A percentile compares a stretch with the other conserved stretches of the same genome.
These are phyloP conservation scores for Trypanosoma conorhini DNA, from an alignment of 208 protist species.

Conservation along the genomic window DNA sequence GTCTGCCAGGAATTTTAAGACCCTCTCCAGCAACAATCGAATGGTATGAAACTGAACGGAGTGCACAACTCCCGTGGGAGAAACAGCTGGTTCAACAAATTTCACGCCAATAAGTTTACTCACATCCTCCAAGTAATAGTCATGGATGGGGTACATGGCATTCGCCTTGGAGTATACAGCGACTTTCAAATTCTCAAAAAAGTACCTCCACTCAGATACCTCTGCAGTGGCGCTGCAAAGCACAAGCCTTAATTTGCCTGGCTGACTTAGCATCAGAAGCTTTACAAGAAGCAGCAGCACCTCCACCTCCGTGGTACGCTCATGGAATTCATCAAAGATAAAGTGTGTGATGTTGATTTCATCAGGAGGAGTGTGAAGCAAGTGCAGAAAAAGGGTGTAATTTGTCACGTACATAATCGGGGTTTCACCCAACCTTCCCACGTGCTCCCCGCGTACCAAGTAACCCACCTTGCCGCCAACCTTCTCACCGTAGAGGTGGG, in stretches of 20 bases:
- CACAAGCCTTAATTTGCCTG: slow-evolving; percentile 75
- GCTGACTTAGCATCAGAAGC: slow-evolving; percentile 62
- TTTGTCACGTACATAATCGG: slow-evolving; percentile 87
- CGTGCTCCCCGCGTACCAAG: slow-evolving; percentile 78
- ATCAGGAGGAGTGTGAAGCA: slow-evolving; percentile 62
- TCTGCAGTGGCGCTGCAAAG: slow-evolving; percentile 91
- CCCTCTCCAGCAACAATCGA: slow-evolving; percentile 55
- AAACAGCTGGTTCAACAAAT: slow-evolving; percentile 35
- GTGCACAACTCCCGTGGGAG: slow-evolving; percentile 38
- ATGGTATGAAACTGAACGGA: slow-evolving; percentile 67
- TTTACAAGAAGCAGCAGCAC: slow-evolving; percentile 90
- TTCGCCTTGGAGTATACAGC: slow-evolving; percentile 63
- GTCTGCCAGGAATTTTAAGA: slow-evolving; percentile 61
- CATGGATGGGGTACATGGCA: slow-evolving; percentile 67
- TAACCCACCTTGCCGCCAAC: slow-evolving; percentile 70
- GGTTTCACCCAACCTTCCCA: slow-evolving; percentile 66
- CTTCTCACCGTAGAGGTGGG: slow-evolving; percentile 42
- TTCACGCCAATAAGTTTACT: slow-evolving; percentile 52
- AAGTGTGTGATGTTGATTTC: slow-evolving; percentile 81
- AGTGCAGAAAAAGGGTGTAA: slow-evolving; percentile 83
- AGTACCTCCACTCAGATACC: slow-evolving; percentile 71
- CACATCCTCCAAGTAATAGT: slow-evolving; percentile 82
- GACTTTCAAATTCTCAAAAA: slow-evolving; percentile 75
- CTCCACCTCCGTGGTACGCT: slow-evolving; percentile 94
- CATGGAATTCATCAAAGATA: slow-evolving; percentile 95